Evolutionary conservation across 257 asterid species (phyloP), one percentile per base, ranked within the genome.

Genomic region (Nicotiana tabacum): DNA sequence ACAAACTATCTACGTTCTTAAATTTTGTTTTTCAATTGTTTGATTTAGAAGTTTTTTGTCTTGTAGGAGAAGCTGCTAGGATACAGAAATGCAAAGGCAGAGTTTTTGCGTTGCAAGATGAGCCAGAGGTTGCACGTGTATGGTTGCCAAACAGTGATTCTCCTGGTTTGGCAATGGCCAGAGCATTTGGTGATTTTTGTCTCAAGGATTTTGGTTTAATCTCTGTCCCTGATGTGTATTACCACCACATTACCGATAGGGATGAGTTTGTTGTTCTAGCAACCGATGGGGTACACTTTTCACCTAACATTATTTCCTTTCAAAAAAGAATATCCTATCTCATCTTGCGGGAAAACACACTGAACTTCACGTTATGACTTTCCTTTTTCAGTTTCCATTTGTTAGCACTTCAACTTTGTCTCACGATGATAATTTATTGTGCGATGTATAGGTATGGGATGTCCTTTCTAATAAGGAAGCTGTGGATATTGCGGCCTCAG

Each of bases 151-250:
- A 96, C 61, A 94, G 97, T 33, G 98, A 96, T 83, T 92, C 99
- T 0, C 99, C 99, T 3, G 99, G 99, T 58, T 86, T 96, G 87
- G 99, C 99, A 79, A 96, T 96, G 99, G 99, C 99, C 48, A 86
- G 99, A 88, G 99, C 99, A 27, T 96, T 96, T 80, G 99, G 99
- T 33, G 99, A 96, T 87, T 96, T 96, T 88, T 96, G 99, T 84
- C 90, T 96, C 46, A 96, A 96, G 90, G 98, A 96, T 84, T 96
- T 96, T 77, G 99, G 99, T 76, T 88, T 96, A 82, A 96, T 96
- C 82, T 96, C 99, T 83, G 92, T 89, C 46, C 99, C 99, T 2
- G 99, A 96, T 85, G 94, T 96, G 81, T 96, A 94, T 87, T 90
- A 96, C 86, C 99, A 88, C 91, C 97, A 77, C 83, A 89, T 96